Conservation (phyloP, 371 early-diverging fungal genomes). For the Mucor racemosus region DNA sequence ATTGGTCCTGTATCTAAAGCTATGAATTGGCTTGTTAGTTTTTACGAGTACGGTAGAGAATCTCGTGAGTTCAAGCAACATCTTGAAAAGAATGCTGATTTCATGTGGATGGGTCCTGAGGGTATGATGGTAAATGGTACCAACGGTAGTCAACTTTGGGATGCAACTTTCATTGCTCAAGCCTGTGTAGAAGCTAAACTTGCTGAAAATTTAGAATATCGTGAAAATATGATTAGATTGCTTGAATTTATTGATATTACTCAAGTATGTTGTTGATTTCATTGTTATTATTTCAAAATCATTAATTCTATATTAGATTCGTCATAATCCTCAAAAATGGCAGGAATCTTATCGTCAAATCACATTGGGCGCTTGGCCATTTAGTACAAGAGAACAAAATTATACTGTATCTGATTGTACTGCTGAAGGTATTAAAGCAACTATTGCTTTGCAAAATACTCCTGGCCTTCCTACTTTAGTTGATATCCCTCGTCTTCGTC, state of each 20-base stretch:
- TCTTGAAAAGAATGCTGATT: constrained; percentile 76
- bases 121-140: constrained; percentile 98
- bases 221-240: constrained; percentile 67
- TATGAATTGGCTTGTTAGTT: constrained; percentile 87
- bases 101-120: constrained; percentile 87
- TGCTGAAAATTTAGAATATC: constrained; percentile 72
- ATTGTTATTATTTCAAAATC: not conserved
- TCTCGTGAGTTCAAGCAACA: constrained; percentile 80
- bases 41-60: constrained; percentile 87
- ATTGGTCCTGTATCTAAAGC: constrained; percentile 95
- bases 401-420: constrained; percentile 97
- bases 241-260: constrained; percentile 86
- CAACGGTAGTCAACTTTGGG: constrained; percentile 98
- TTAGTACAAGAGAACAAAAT: constrained; percentile 92
- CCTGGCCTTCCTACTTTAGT: constrained; percentile 48
- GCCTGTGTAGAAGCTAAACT: constrained; percentile 69
- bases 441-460: constrained; percentile 74
- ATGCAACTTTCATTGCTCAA: constrained; percentile 88
- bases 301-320: constrained; percentile 58
- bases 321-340: constrained; percentile 68
- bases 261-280: constrained; percentile 56
- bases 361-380: constrained; percentile 95
- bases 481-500: constrained; percentile 68
- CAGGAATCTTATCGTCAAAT: constrained; percentile 79
- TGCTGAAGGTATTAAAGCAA: constrained; percentile 92